Conservation (phyloP, 2,329 filamentous ascomycete genomes). For the Pezicula rhizophila region DNA sequence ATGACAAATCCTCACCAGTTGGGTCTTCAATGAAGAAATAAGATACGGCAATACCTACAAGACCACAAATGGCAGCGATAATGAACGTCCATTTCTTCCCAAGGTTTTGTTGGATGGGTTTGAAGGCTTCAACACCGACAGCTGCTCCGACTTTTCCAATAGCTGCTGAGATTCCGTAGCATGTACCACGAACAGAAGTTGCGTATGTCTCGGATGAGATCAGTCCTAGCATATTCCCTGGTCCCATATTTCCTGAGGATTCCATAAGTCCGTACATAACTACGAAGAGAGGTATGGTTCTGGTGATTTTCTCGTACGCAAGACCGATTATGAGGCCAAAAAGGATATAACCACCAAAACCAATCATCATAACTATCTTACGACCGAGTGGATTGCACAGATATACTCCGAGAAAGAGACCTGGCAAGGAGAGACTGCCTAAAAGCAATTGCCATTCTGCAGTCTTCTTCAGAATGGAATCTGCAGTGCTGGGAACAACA, state of each 20-base stretch:
- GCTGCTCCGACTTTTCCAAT: constrained; percentile 46
- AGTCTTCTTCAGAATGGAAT: constrained; percentile 31
- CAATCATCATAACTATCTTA: constrained; percentile 44
- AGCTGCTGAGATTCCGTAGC: constrained; percentile 44
- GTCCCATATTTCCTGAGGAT: constrained; percentile 42
- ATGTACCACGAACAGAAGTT: constrained; percentile 44
- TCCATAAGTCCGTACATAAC: constrained; percentile 47
- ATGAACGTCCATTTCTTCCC: constrained; percentile 47
- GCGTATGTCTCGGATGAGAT: constrained; percentile 45
- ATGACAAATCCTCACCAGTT: constrained; percentile 36
- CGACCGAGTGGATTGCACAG: constrained; percentile 43
- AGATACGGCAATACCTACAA: constrained; percentile 40
- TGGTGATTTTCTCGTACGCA: constrained; percentile 39
- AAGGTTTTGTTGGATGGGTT: constrained; percentile 37
- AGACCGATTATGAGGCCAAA: constrained; percentile 47
- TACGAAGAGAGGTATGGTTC: constrained; percentile 45
- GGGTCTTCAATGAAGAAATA: constrained; percentile 41
- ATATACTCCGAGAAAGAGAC: constrained; percentile 42
- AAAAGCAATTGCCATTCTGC: constrained; percentile 44
- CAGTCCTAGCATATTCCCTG: constrained; percentile 44
- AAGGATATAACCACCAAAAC: constrained; percentile 43
- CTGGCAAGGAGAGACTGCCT: constrained; percentile 38
- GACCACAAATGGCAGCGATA: constrained; percentile 43
- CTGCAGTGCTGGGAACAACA: constrained; percentile 28
- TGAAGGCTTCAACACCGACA: constrained; percentile 44